Conservation (phyloP, 2,329 filamentous ascomycete species). For the Aaosphaeria pasadenensis region DNA sequence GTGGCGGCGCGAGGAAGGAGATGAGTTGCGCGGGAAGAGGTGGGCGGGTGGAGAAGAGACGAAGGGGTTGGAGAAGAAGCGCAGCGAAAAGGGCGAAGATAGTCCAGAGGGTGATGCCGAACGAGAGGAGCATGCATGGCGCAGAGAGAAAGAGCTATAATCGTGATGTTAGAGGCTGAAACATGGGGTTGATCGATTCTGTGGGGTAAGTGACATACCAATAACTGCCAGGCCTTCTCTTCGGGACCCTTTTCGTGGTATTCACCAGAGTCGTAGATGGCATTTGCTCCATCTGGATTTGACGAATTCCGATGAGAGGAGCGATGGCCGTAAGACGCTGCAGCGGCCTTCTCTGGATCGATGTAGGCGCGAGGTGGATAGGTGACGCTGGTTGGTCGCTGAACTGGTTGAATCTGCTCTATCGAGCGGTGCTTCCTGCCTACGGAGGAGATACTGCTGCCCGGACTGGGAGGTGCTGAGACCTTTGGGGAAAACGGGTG, state of each 20-base stretch:
- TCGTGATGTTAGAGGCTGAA: conserved; percentile 6
- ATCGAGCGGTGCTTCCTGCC: conserved; percentile 14
- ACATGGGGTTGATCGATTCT: neutral
- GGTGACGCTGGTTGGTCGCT: conserved; percentile 3
- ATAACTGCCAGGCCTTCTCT: conserved; percentile 43
- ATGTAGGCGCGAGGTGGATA: conserved; percentile 26
- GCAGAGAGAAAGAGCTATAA: conserved; percentile 53
- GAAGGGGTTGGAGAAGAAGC: conserved; percentile 51
- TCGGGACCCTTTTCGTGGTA: conserved; percentile 39
- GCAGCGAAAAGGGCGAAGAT: conserved; percentile 46
- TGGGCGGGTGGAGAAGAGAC: conserved; percentile 50
- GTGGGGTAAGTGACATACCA: conserved; percentile 26
- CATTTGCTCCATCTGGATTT: conserved; percentile 16
- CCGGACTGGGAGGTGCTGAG: conserved; percentile 31
- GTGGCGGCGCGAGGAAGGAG: conserved; percentile 51
- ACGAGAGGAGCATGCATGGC: conserved; percentile 54
- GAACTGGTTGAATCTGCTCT: conserved; percentile 12
- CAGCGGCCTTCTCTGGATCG: conserved; percentile 32
- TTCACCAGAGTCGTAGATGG: conserved; percentile 34
- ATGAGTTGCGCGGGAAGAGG: conserved; percentile 50
- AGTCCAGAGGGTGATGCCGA: conserved; percentile 54
- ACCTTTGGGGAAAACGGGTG: conserved; percentile 33
- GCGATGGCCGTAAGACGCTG: conserved; percentile 15
- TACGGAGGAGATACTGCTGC: conserved; percentile 29
- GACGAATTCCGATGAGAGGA: conserved; percentile 18